Evolutionary conservation across 805 yeast species (phyloP), one percentile per base, ranked within the genome.

Genomic region (Kregervanrija fluxuum): DNA sequence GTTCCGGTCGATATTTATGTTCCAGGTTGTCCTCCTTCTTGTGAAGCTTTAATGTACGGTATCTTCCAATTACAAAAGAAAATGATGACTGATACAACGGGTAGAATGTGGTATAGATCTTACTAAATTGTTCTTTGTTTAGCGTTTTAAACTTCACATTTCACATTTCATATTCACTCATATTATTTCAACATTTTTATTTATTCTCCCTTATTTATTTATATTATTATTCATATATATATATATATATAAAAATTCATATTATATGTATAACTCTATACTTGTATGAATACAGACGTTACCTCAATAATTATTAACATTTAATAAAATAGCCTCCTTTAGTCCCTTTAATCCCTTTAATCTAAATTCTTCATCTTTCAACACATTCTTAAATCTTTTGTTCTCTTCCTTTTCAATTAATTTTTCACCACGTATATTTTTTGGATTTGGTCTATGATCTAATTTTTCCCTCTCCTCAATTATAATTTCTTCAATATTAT

Each of bases 11-110:
- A 86, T 64, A 83, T 86, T 35, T 86, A 87, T 60, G 95, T 86
- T 43, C 95, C 95, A 14, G 95, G 95, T 9, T 86, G 95, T 67
- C 95, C 95, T 28, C 95, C 95, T 33, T 84, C 95, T 17, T 76
- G 90, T 43, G 95, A 86, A 69, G 95, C 95, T 2, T 79, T 86
- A 66, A 77, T 86, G 89, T 86, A 86, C 63, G 95, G 95, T 48
- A 82, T 86, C 32, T 83, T 86, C 74, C 90, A 84, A 69, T 72
- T 86, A 55, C 95, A 87, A 67, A 84, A 84, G 79, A 87, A 86
- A 75, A 86, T 86, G 89, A 78, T 86, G 76, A 76, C 77, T 61
- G 81, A 84, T 50, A 80, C 82, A 65, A 77, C 82, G 54, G 84
- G 90, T 48, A 74, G 95, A 65, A 74, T 87, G 74, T 85, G 95